Base-by-base conservation (phyloP, 2,329 filamentous ascomycete species). In the Byssothecium circinans region DNA sequence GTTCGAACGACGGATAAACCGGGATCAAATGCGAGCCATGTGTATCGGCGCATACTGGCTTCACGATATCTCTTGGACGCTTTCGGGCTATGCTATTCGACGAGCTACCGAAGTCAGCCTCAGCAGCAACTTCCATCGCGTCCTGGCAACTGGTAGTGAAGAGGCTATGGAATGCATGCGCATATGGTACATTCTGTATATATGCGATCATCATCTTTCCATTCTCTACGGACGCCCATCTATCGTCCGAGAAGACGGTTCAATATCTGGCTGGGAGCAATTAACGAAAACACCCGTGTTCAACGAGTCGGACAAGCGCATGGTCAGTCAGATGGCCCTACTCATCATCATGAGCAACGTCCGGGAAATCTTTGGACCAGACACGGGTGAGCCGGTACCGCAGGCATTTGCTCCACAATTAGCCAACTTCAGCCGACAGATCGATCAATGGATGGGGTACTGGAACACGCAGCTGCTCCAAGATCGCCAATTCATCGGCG, bases 151-250 rank as follows among this genome's bases (percentile, higher is more conserved):
- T 14, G 63, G 68, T 18, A 70, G 65, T 11, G 69, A 74, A 11
- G 75, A 79, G 35, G 74, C 74, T 0, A 73, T 75, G 46, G 80
- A 84, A 47, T 76, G 78, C 29, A 75, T 82, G 3, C 74, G 83
- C 17, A 65, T 85, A 11, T 85, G 82, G 82, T 85, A 84, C 61
- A 43, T 62, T 8, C 39, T 65, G 0, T 86, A 85, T 56, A 81
- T 85, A 1, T 85, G 82, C 57, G 83, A 86, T 57, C 83, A 85
- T 51, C 83, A 86, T 61, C 81, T 85, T 22, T 82, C 81, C 15
- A 84, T 83, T 18, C 69, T 83, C 0, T 84, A 85, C 44, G 81
- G 81, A 2, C 73, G 83, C 2, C 79, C 80, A 1, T 78, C 81
- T 0, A 78, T 83, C 8, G 79, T 84, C 0, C 78, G 80, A 22